These are phyloP conservation scores for Calycina marina DNA, from an alignment of 2,329 filamentous ascomycete genomes.

Conservation along the genomic window DNA sequence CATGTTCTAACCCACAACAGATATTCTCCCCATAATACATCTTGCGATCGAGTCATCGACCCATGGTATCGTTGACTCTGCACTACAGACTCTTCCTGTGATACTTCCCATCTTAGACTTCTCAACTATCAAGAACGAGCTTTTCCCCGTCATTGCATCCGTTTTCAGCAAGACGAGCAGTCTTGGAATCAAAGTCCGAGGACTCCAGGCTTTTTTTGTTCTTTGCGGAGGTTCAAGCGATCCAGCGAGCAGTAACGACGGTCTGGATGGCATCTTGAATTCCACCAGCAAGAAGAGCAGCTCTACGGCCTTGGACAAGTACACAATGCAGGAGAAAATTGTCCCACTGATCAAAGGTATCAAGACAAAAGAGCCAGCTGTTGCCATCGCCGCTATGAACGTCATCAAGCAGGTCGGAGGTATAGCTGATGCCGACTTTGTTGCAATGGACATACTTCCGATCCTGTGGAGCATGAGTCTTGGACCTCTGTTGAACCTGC, in stretches of 20 bases:
- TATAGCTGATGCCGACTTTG: constrained; percentile 74
- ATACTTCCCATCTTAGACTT: constrained; percentile 88
- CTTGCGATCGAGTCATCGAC: constrained; percentile 78
- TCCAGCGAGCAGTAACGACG: constrained; percentile 42
- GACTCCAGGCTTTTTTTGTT: constrained; percentile 77
- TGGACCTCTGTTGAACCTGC: constrained; percentile 73
- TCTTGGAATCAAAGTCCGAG: constrained; percentile 85
- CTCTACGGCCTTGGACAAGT: constrained; percentile 82
- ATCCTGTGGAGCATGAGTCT: constrained; percentile 85
- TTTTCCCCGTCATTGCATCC: constrained; percentile 80
- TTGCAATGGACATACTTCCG: constrained; percentile 81
- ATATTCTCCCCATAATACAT: constrained; percentile 75
- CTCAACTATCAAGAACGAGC: constrained; percentile 89
- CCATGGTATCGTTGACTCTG: constrained; percentile 76
- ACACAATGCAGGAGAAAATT: constrained; percentile 96
- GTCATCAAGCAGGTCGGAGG: constrained; percentile 74
- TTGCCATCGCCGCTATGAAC: constrained; percentile 85
- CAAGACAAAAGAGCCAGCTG: constrained; percentile 94
- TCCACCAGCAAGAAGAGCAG: constrained; percentile 40
- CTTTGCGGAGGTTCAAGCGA: constrained; percentile 65
- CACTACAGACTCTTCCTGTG: constrained; percentile 61
- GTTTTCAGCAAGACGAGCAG: constrained; percentile 92
- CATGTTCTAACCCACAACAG: constrained; percentile 29
- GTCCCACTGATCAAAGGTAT: constrained; percentile 81
- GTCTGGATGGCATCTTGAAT: constrained; percentile 55